Evolutionary conservation across 306 rosid genomes (phyloP).

Genomic region (Gastrolobium villosum): DNA sequence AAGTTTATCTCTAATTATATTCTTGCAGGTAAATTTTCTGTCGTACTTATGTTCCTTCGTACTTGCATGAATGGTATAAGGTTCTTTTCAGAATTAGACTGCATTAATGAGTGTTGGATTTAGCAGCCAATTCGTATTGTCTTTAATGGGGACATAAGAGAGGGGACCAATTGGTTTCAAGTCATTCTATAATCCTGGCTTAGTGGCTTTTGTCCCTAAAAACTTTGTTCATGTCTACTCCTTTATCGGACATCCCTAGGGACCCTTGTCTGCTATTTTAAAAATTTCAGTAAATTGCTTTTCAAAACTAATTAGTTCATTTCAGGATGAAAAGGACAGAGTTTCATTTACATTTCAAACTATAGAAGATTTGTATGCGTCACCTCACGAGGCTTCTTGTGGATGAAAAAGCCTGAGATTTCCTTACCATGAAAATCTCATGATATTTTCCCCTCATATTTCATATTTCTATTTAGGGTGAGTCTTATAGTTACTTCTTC

Average conservation of each 20-base stretch:
- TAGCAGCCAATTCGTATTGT: conserved; percentile 64
- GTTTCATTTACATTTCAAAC: conserved; percentile 32
- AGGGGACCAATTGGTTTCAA: conserved; percentile 84
- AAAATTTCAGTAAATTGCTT: conserved; percentile 38
- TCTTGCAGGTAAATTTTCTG: conserved; percentile 38
- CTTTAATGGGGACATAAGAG: conserved; percentile 62
- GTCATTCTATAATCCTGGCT: conserved; percentile 73
- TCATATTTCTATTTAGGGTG: conserved; percentile 19
- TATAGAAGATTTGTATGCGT: conserved; percentile 49
- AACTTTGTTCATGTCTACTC: conserved; percentile 63
- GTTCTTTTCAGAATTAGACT: conserved; percentile 60
- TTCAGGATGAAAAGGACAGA: conserved; percentile 60
- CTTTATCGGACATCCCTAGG: conserved; percentile 78
- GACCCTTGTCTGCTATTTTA: conserved; percentile 71
- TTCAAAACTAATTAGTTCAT: conserved; percentile 42
- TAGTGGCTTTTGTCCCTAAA: conserved; percentile 70
- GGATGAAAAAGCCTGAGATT: conserved; percentile 68
- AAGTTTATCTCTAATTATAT: conserved; percentile 36
- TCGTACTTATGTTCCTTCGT: conserved; percentile 43
- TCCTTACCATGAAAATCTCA: conserved; percentile 56
- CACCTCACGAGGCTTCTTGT: conserved; percentile 64
- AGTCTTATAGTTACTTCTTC: no score
- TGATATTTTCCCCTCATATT: conserved; percentile 52
- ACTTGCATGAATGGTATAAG: conserved; percentile 58
- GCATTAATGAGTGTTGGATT: conserved; percentile 77